Evolutionary conservation across 2,329 filamentous ascomycete species (phyloP), one percentile per base, ranked within the genome.

Genomic region (Escovopsis sp.): DNA sequence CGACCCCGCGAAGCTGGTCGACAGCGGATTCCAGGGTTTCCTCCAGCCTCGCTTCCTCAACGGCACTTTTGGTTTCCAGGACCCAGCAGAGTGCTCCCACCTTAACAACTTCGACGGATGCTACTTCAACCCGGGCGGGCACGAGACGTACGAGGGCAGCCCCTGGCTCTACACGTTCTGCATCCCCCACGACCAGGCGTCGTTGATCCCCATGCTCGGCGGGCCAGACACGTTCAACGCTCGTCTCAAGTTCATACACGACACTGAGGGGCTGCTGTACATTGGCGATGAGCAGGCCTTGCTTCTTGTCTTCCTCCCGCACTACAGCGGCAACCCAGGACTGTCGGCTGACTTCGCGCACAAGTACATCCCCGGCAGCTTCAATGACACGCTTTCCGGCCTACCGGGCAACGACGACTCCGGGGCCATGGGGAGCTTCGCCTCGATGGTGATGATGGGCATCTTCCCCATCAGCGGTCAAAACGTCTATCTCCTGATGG

Each of bases 91-190:
- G 13, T 51, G 48, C 34, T 49, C 46, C 5, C 55, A 60, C 43
- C 49, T 52, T 17, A 65, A 61, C 49, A 66, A 66, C 47, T 62
- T 62, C 35, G 61, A 64, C 41, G 57, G 55, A 3, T 51, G 49
- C 35, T 50, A 49, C 39, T 41, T 51, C 15, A 47, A 49, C 33
- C 38, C 44, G 1, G 33, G 39, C 17, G 49, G 44, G 6, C 47
- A 49, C 31, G 47, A 49, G 51, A 83, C 78, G 0, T 85, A 82
- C 45, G 79, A 85, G 51, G 76, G 72, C 2, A 76, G 70, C 37
- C 60, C 68, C 1, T 85, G 79, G 79, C 68, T 81, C 31, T 86
- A 86, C 54, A 73, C 72, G 14, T 86, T 85, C 36, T 56, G 55
- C 39, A 57, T 62, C 9, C 65, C 64, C 10, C 64, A 68, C 39